Percentiles rank a stretch among this genome's conserved stretches.
These are phyloP conservation scores for Cardamine occulta DNA, from an alignment of 345 rosid genomes.

Conservation along the genomic window DNA sequence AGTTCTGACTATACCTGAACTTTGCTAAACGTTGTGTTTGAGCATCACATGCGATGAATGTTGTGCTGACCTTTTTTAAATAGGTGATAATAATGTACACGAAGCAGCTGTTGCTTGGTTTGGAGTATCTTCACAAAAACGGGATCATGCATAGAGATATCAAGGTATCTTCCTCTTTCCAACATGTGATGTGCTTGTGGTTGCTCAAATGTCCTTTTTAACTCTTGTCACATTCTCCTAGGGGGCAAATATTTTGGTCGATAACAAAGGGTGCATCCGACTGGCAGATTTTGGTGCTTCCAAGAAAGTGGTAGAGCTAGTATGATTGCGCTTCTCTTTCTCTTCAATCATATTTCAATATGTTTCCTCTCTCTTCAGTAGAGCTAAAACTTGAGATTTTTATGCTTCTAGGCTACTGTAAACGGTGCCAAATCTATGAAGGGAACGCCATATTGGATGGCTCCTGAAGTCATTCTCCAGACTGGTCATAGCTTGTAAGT, in stretches of 20 bases:
- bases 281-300: conserved; percentile 97
- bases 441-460: conserved; percentile 96
- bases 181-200: neutral
- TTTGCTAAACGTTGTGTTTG: conserved; percentile 23
- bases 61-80: conserved; percentile 8
- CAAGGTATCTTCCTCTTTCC: conserved; percentile 52
- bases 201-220: neutral
- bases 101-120: conserved; percentile 67
- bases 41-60: neutral
- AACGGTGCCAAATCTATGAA: conserved; percentile 93
- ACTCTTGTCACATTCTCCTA: conserved; percentile 39
- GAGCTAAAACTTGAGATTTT: conserved; percentile 8
- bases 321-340: conserved; percentile 28
- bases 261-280: conserved; percentile 86
- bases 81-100: conserved; percentile 82
- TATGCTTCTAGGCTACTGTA: conserved; percentile 68
- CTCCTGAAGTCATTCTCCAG: conserved; percentile 95
- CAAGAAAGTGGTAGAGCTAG: conserved; percentile 77
- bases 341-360: neutral
- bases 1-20: conserved; percentile 41
- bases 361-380: conserved; percentile 22
- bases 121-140: conserved; percentile 78
- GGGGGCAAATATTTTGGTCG: conserved; percentile 95
- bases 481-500: conserved; percentile 95
- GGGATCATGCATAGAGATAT: conserved; percentile 92